Percentiles rank a stretch among this genome's conserved stretches.
Evolutionary conservation across 805 yeast genomes (phyloP).

Genomic region (Cyberlindnera mycetangii): DNA sequence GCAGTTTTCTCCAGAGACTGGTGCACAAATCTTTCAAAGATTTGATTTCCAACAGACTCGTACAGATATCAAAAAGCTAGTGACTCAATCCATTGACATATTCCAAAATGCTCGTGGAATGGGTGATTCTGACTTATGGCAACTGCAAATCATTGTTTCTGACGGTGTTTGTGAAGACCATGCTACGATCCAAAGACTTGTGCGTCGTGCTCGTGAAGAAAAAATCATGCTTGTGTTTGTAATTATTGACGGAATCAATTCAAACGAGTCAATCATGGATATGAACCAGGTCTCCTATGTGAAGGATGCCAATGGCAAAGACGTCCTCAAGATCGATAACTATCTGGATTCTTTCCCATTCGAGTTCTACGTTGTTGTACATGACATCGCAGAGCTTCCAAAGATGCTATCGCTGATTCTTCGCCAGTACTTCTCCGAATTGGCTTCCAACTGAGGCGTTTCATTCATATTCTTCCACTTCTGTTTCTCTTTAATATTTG

Average conservation of each 20-base stretch:
- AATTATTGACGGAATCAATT: conserved; percentile 83
- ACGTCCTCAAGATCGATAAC: conserved; percentile 72
- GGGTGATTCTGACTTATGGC: conserved; percentile 76
- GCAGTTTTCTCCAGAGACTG: conserved; percentile 81
- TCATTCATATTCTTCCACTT: not conserved
- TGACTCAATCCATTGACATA: conserved; percentile 65
- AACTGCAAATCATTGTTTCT: conserved; percentile 84
- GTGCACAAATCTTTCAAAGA: conserved; percentile 80
- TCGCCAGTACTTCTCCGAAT: conserved; percentile 86
- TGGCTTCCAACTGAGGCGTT: conserved; percentile 37
- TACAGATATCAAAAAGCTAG: conserved; percentile 78
- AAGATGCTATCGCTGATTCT: conserved; percentile 84
- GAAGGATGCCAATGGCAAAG: conserved; percentile 65
- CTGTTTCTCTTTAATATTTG: conserved; percentile 1
- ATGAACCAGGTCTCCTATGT: conserved; percentile 89
- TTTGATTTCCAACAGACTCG: conserved; percentile 86
- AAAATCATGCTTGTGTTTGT: conserved; percentile 94
- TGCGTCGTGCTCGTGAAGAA: conserved; percentile 88
- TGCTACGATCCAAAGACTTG: conserved; percentile 73
- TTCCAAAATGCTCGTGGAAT: conserved; percentile 56
- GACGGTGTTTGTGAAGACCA: conserved; percentile 99
- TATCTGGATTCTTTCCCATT: conserved; percentile 95
- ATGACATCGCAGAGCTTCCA: conserved; percentile 85
- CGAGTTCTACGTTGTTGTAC: conserved; percentile 93
- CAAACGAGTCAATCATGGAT: conserved; percentile 84